phyloP scores from a whole-genome alignment of 352 stramenopile genomes.

The Thalassiosira livingstoniorum region DNA sequence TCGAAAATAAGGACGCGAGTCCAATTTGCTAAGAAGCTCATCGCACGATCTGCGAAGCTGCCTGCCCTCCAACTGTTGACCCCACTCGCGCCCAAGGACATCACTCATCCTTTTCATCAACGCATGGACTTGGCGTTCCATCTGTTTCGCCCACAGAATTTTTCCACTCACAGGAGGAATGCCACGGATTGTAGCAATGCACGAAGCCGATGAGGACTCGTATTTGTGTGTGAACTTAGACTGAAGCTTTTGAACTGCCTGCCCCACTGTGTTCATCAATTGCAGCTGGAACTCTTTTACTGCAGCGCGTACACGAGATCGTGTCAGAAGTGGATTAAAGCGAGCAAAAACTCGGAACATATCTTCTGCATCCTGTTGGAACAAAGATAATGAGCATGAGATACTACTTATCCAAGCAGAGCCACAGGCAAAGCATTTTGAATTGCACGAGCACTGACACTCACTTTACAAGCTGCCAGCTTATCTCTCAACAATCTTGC shows the following conservation, averaged over 20 bases:
- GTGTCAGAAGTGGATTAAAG: slow-evolving; percentile 98
- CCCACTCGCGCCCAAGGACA: slow-evolving; percentile 96
- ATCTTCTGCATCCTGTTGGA: slow-evolving; percentile 85
- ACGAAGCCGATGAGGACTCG: slow-evolving; percentile 94
- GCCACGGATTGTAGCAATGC: slow-evolving; percentile 94
- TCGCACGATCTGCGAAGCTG: slow-evolving; percentile 92
- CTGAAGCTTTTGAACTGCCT: slow-evolving; percentile 96
- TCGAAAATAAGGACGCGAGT: slow-evolving; percentile 93
- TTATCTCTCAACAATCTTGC: slow-evolving; percentile 81
- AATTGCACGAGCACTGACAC: slow-evolving; percentile 17
- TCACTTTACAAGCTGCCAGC: slow-evolving; percentile 77
- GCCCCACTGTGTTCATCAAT: slow-evolving; percentile 97
- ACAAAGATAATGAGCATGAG: slow-evolving; percentile 22
- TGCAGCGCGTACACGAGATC: slow-evolving; percentile 91
- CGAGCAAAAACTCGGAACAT: slow-evolving; percentile 94
- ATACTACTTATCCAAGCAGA: neutral
- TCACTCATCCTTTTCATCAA: slow-evolving; percentile 96
- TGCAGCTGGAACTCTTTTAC: slow-evolving; percentile 99
- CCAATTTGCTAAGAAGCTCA: slow-evolving; percentile 88
- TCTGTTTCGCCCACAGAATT: slow-evolving; percentile 99
- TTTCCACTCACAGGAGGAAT: slow-evolving; percentile 97
- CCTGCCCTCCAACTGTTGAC: slow-evolving; percentile 94
- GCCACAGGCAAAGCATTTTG: slow-evolving; percentile 8
- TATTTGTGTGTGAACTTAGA: slow-evolving; percentile 90
- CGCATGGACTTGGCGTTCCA: slow-evolving; percentile 98